Evolutionary conservation across 225 moss, liverwort and hornwort genomes (phyloP), one percentile per base, ranked within the genome.

Genomic region (Bryoerythrophyllum caledonicum): DNA sequence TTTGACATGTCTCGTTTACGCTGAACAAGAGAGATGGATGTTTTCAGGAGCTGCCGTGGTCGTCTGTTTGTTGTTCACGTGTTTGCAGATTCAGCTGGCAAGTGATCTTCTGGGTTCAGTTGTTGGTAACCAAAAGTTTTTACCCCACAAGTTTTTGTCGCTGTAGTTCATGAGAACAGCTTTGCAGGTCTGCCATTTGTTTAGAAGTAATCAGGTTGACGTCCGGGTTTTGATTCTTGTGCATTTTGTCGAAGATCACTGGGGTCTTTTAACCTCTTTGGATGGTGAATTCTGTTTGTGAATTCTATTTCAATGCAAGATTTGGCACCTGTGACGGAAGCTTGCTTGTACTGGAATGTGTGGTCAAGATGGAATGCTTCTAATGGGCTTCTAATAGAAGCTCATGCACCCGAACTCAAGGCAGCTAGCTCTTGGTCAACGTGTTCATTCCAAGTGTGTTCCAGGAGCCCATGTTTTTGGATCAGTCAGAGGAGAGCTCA

Each of bases 21-120:
- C 44, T 14, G 14, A 14, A 17, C 6, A 16, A 48, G 48, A 48
- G 48, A 48, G 65, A 4, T 24, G 23, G 14, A 38, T 81, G 71
- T 52, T 67, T 34, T 48, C 79, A 79, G 83, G 79, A 79, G 9
- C 6, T 83, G 0, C 83, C 83, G 4, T 0, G 1, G 49, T 5
- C 26, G 13, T 83, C 79, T 40, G 79, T 72, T 30, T 54, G 76
- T 58, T 1, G 58, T 83, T 23, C 48, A 63, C 63, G 35, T 16
- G 51, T 72, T 80, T 70, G 52, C 34, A 2, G 9, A 2, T 35
- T 35, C 35, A 43, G 63, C 63, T 46, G 40, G 17, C 6, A 21
- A 52, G 17, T 60, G 51, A 65, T 5, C 11, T 43, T 4, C 35
- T 3, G 8, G 44, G 6, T 23, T 49, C 70, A 25, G 25, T 15